A percentile compares a stretch with the other conserved stretches of the same genome.
These are phyloP conservation scores for Anastatica hierochuntica DNA, from an alignment of 345 rosid genomes.

Conservation along the genomic window DNA sequence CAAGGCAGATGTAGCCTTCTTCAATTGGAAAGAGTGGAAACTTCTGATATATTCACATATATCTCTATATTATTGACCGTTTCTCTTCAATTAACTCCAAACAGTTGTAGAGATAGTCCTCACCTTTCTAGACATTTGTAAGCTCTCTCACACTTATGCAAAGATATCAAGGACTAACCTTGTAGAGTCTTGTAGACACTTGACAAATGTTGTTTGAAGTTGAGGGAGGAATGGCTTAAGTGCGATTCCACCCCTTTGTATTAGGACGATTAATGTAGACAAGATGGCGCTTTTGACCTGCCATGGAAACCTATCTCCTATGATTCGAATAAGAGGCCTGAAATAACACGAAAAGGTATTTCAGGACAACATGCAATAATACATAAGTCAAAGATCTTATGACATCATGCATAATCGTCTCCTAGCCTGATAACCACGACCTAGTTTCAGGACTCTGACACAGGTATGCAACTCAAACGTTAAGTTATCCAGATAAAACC, in stretches of 20 bases:
- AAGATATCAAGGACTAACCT: constrained; percentile 40
- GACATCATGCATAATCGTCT: no score
- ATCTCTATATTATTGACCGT: not conserved
- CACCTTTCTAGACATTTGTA: not conserved
- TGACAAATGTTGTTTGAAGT: constrained; percentile 92
- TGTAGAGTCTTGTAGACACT: constrained; percentile 83
- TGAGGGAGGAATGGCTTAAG: constrained; percentile 97
- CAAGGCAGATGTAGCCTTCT: not conserved
- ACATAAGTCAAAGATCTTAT: not conserved
- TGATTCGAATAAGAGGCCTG: constrained; percentile 96
- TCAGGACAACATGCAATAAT: not conserved
- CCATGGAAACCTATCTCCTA: constrained; percentile 98
- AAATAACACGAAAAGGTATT: constrained; percentile 15
- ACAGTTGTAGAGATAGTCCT: not conserved
- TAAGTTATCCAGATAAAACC: constrained; percentile 8
- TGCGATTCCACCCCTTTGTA: constrained; percentile 79
- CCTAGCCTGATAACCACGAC: not conserved
- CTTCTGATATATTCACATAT: not conserved
- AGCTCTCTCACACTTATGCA: not conserved
- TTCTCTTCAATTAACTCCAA: not conserved
- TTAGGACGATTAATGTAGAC: constrained; percentile 66
- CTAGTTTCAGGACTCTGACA: not conserved
- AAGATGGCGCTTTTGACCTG: constrained; percentile 96
- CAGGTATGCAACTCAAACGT: not conserved
- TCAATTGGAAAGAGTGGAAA: not conserved